Conservation (phyloP, 2,329 filamentous ascomycete species). For the Fusarium verticillioides region DNA sequence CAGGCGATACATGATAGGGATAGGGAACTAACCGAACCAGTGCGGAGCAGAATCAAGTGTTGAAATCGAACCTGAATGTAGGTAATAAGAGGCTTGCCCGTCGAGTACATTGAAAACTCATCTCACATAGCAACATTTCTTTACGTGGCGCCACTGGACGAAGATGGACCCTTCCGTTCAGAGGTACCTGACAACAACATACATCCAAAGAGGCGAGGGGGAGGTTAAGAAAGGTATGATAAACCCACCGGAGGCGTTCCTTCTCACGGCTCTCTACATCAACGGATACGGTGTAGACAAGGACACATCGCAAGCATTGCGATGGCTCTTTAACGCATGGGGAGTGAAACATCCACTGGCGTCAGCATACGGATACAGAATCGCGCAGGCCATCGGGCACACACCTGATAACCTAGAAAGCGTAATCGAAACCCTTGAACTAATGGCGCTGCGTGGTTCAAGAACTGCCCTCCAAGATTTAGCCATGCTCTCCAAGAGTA, state of each 20-base stretch:
- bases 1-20: not conserved
- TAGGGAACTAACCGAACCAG: not conserved
- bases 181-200: not conserved
- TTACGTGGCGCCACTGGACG: not conserved
- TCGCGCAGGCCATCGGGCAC: not conserved
- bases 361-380: not conserved
- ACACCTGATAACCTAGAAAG: not conserved
- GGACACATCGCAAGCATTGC: not conserved
- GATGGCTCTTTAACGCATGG: not conserved
- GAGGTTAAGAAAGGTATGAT: not conserved
- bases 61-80: not conserved
- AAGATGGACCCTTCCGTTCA: not conserved
- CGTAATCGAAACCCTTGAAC: not conserved
- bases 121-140: not conserved
- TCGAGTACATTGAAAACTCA: not conserved
- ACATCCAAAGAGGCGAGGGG: not conserved
- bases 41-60: not conserved
- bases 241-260: not conserved
- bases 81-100: not conserved
- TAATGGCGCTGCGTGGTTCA: not conserved
- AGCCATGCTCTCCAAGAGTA: not conserved
- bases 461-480: not conserved
- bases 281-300: not conserved
- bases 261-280: not conserved
- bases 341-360: not conserved